Conservation (phyloP, 129 eudicot species). For the Cynara cardunculus region DNA sequence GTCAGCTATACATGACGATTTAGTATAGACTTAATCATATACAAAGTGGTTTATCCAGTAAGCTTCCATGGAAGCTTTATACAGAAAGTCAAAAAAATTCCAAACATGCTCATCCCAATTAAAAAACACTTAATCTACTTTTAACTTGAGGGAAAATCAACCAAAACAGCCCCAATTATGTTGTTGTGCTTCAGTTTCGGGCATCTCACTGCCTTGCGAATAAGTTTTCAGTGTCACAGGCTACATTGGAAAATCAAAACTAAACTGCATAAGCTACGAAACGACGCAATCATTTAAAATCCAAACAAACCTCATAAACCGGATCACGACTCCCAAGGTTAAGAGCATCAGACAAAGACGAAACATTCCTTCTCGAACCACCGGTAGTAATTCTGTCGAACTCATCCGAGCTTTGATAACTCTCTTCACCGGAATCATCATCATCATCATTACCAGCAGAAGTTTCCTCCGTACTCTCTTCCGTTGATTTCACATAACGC, state of each 20-base stretch:
- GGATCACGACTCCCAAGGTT: conserved; percentile 84
- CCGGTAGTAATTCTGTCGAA: conserved; percentile 24
- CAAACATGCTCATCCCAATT: too few relatives aligned
- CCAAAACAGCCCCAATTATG: too few relatives aligned
- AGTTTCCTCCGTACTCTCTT: conserved; percentile 36
- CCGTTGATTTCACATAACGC: conserved; percentile 50
- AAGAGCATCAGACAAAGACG: conserved; percentile 43
- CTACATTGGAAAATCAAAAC: neutral
- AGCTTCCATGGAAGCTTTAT: too few relatives aligned
- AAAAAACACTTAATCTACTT: too few relatives aligned
- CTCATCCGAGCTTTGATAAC: conserved; percentile 24
- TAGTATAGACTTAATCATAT: too few relatives aligned
- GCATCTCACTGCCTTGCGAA: neutral
- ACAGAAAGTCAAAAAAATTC: too few relatives aligned
- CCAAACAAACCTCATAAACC: conserved; percentile 68
- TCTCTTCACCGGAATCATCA: conserved; percentile 18
- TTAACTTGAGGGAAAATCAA: too few relatives aligned
- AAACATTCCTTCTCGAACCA: conserved; percentile 31
- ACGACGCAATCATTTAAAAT: neutral
- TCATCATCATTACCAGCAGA: conserved; percentile 26
- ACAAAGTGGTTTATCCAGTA: too few relatives aligned
- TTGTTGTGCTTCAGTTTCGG: neutral
- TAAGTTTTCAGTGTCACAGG: neutral
- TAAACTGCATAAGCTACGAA: neutral
- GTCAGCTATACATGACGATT: too few relatives aligned